Base-by-base conservation (phyloP, 108 stramenopile genomes). In the Skeletonema menzelii region DNA sequence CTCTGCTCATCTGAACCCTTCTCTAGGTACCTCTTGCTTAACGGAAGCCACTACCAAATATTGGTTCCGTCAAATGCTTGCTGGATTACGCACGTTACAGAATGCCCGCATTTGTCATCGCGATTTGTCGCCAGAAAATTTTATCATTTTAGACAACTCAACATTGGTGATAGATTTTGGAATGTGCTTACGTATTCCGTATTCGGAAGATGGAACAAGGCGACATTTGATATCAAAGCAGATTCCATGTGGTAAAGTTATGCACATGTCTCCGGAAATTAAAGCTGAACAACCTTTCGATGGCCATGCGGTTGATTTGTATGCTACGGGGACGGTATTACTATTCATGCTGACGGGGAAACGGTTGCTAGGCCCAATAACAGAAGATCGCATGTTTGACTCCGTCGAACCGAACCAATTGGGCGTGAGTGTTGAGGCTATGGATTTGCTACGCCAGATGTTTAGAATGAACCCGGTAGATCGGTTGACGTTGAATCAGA, bases 101-200 rank as follows among this genome's bases (percentile, higher is more conserved):
- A 61, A 63, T 4, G 73, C 76, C 63, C 87, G 81, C 32, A 79
- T 93, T 13, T 89, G 88, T 62, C 92, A 93, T 73, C 75, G 86
- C 56, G 92, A 93, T 55, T 79, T 93, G 71, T 89, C 88, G 7
- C 77, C 90, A 1, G 92, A 93, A 76, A 93, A 93, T 68, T 63
- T 73, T 14, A 59, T 79, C 15, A 77, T 93, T 47, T 53, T 89
- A 22, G 82, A 90, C 53, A 83, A 86, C 42, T 86, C 8, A 6
- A 77, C 86, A 11, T 58, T 93, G 10, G 76, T 93, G 15, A 90
- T 93, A 56, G 92, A 93, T 73, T 82, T 93, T 58, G 92, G 92
- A 28, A 93, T 93, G 92, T 90, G 89, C 66, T 72, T 93, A 57
- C 63, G 88, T n/a, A 88, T 93, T 26, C 92, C 92, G 0, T 93